Evolutionary conservation across 225 moss, liverwort and hornwort species (phyloP).

Genomic region (Neckera pumila): DNA sequence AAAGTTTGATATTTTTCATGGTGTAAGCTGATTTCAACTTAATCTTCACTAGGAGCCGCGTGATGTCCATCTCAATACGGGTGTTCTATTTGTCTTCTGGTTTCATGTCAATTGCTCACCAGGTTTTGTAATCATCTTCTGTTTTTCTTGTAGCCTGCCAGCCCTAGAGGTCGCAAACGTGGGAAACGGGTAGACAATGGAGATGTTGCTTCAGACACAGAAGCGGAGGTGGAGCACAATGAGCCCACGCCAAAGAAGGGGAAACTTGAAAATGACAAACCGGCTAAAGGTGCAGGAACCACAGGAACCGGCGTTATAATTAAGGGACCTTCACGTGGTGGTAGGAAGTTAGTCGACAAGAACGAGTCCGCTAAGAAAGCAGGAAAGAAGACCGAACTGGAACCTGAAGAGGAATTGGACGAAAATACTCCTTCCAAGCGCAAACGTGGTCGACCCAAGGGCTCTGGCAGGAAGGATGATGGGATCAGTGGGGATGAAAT

Average conservation of each 20-base stretch:
- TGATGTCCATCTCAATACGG: neutral
- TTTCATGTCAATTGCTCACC: neutral
- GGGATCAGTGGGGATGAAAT: constrained; percentile 36
- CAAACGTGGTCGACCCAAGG: constrained; percentile 80
- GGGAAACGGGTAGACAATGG: constrained; percentile 78
- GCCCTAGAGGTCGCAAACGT: constrained; percentile 77
- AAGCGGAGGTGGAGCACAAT: constrained; percentile 56
- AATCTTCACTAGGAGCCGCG: neutral
- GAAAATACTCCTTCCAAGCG: constrained; percentile 53
- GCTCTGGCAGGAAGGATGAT: constrained; percentile 37
- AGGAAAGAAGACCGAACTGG: constrained; percentile 39
- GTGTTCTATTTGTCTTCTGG: neutral
- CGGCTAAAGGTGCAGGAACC: constrained; percentile 13
- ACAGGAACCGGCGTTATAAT: constrained; percentile 31
- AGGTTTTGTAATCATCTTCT: neutral
- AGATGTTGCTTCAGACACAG: constrained; percentile 62
- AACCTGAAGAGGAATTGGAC: constrained; percentile 25
- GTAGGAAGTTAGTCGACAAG: constrained; percentile 75
- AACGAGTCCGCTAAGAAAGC: constrained; percentile 50
- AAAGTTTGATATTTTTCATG: neutral
- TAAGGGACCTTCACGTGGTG: constrained; percentile 40
- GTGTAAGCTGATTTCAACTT: neutral
- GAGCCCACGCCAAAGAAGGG: constrained; percentile 68
- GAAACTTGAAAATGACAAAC: constrained; percentile 40
- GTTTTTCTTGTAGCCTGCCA: constrained; percentile 59